Conservation (phyloP, 306 rosid species). For the Dalbergia cultrata region DNA sequence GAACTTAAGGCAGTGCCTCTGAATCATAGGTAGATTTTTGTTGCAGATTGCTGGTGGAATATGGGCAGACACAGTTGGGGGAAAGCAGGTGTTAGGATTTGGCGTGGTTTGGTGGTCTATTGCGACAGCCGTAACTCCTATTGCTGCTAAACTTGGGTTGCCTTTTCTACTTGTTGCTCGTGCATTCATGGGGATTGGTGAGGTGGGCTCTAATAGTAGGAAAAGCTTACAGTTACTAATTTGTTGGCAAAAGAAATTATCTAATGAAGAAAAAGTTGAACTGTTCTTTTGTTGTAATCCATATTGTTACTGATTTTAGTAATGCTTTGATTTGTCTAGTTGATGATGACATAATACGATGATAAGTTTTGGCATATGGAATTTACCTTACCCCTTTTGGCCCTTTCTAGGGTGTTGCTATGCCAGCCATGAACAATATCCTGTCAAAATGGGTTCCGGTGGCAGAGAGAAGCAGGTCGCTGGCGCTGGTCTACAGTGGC, state of each 20-base stretch:
- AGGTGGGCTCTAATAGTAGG: constrained; percentile 64
- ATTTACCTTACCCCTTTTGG: constrained; percentile 48
- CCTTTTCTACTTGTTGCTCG: constrained; percentile 92
- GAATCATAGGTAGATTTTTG: constrained; percentile 44
- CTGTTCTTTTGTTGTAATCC: constrained; percentile 31
- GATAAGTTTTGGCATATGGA: not conserved
- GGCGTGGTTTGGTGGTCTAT: constrained; percentile 98
- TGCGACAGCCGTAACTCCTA: constrained; percentile 85
- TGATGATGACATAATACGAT: not conserved
- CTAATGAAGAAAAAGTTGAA: constrained; percentile 25
- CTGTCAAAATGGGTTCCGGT: constrained; percentile 98
- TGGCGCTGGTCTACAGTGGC: constrained; percentile 96
- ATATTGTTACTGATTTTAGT: constrained; percentile 34
- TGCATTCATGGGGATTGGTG: constrained; percentile 98
- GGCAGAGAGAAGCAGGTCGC: constrained; percentile 94
- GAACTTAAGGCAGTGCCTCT: constrained; percentile 41
- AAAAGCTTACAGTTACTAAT: constrained; percentile 23
- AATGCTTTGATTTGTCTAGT: constrained; percentile 37
- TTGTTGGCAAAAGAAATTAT: constrained; percentile 5
- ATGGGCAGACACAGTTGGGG: constrained; percentile 98
- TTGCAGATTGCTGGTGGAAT: constrained; percentile 99
- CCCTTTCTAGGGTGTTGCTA: constrained; percentile 86
- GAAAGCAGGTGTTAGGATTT: constrained; percentile 89
- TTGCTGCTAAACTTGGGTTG: constrained; percentile 94
- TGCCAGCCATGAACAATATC: constrained; percentile 99